Evolutionary conservation across 805 yeast species (phyloP), one percentile per base, ranked within the genome.

Genomic region (Saccharomycopsis microspora): DNA sequence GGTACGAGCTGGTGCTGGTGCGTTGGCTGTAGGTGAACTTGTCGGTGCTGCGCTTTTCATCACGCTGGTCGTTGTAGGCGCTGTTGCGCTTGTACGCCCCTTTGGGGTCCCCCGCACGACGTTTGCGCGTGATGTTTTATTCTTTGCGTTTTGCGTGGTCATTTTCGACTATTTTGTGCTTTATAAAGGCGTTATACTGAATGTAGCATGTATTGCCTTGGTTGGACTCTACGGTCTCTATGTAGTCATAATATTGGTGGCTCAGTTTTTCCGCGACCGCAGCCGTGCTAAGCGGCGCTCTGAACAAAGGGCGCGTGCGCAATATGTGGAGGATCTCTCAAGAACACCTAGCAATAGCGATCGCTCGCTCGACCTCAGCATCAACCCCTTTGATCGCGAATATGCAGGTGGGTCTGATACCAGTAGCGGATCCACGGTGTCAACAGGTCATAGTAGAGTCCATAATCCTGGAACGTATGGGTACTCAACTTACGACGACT

Each of bases 11-110:
- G 80, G 76, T n/a, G 76, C 85, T 1, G 77, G 82, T 0, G 74
- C 86, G 0, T 66, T 90, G 59, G 97, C 97, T 0, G 64, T 90
- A 5, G 93, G 96, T 1, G 97, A 89, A 60, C 67, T 90, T n/a
- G 64, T 88, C 33, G 97, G 98, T 0, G 93, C 96, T 1, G 85
- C 94, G 0, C 76, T 84, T 41, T 88, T 93, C 58, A 77, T 89
- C 11, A 71, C 84, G 3, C 78, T 90, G 1, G 82, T 86, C 8
- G 85, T 90, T 0, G 70, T 85, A 29, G 97, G 97, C 0, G 61
- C 78, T 0, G 83, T 90, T 75, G 82, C 85, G 0, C 60, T 88
- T 0, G 61, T 80, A 1, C 70, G 74, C 36, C 89, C 95, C 0
- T 79, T 81, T 52, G 63, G 72, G 46, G 83, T 86, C 27, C 57